These are phyloP conservation scores for Corrigiola litoralis DNA, from an alignment of 179 eudicot species.

Conservation along the genomic window DNA sequence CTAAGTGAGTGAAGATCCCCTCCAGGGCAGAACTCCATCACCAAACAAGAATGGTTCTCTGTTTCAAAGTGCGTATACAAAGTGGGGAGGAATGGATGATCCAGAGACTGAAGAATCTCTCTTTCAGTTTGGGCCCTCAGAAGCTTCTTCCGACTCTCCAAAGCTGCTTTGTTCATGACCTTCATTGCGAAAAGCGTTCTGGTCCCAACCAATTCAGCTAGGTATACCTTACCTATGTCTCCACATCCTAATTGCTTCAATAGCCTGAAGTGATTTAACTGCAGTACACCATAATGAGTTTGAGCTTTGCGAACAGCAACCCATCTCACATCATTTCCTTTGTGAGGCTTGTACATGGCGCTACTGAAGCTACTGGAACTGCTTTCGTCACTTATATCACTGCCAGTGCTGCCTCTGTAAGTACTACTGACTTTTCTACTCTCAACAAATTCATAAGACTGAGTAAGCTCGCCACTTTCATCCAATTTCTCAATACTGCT, in stretches of 20 bases:
- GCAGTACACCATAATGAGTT: conserved; percentile 46
- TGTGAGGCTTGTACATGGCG: conserved; percentile 72
- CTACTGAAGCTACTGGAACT: conserved; percentile 63
- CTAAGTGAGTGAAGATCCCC: conserved; percentile 58
- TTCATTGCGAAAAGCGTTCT: conserved; percentile 52
- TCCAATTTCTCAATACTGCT: conserved; percentile 51
- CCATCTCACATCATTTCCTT: conserved; percentile 76
- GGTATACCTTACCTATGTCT: conserved; percentile 52
- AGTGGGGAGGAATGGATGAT: conserved; percentile 61
- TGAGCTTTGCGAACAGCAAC: conserved; percentile 64
- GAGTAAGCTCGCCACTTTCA: conserved; percentile 41
- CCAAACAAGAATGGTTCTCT: conserved; percentile 45
- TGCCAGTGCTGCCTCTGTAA: conserved; percentile 65
- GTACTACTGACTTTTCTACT: conserved; percentile 60
- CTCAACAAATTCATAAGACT: conserved; percentile 47
- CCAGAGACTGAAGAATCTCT: conserved; percentile 57
- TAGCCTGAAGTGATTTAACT: conserved; percentile 41
- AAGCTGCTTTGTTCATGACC: conserved; percentile 50
- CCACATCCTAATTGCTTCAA: conserved; percentile 48
- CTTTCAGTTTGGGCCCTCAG: conserved; percentile 54
- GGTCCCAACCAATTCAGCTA: conserved; percentile 50
- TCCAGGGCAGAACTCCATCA: conserved; percentile 65
- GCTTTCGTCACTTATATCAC: conserved; percentile 82
- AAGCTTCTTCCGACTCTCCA: conserved; percentile 53
- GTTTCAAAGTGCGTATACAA: conserved; percentile 55